Evolutionary conservation across 2,329 filamentous ascomycete genomes (phyloP).

Genomic region (Cadophora sp.): DNA sequence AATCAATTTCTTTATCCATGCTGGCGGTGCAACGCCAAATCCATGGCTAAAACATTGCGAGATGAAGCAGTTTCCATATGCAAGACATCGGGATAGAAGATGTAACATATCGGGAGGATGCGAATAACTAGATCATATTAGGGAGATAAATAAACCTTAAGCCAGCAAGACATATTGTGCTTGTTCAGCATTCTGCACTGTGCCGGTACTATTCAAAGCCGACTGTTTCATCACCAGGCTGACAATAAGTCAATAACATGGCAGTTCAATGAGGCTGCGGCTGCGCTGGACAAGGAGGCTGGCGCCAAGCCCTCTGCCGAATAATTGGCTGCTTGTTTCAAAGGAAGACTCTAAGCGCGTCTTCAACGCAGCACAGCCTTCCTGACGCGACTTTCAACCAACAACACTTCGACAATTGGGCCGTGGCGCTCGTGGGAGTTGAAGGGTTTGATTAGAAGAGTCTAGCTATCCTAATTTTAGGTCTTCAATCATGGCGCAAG

Average conservation of each 20-base stretch:
- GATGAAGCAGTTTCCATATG: background rate
- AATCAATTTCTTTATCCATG: background rate
- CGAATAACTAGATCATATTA: background rate
- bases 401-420: background rate
- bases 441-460: background rate
- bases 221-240: background rate
- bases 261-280: background rate
- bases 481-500: constrained; percentile 14
- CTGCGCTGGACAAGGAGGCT: constrained; percentile 2
- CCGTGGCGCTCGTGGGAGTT: background rate
- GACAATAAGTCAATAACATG: background rate
- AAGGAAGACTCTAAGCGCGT: background rate
- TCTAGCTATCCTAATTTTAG: background rate
- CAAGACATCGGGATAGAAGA: constrained; percentile 1
- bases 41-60: background rate
- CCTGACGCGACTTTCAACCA: constrained; percentile 11
- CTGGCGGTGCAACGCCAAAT: background rate
- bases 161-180: background rate
- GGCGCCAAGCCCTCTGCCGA: constrained; percentile 7
- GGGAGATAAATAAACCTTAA: background rate
- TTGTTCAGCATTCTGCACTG: background rate
- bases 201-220: background rate
- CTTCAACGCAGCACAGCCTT: constrained; percentile 11
- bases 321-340: background rate
- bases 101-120: constrained; percentile 6